These are phyloP conservation scores for Fusarium nanum DNA, from an alignment of 2,329 filamentous ascomycete genomes.

Conservation along the genomic window DNA sequence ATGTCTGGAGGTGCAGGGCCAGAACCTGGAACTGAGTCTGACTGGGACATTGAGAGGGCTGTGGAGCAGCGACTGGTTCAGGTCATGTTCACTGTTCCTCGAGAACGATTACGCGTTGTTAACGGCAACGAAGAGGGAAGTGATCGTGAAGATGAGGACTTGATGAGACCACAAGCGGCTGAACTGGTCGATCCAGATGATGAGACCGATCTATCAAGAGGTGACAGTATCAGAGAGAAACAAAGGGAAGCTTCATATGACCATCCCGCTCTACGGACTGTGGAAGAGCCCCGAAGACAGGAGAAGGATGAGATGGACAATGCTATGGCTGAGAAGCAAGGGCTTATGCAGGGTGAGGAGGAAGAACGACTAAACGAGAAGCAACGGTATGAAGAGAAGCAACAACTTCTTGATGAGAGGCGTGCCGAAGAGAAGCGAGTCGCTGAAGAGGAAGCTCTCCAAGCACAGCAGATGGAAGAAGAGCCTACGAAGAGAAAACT, in stretches of 20 bases:
- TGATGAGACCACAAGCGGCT: slow-evolving; percentile 50
- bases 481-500: slow-evolving; percentile 8
- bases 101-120: slow-evolving; percentile 86
- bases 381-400: slow-evolving; percentile 6
- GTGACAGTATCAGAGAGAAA: slow-evolving; percentile 28
- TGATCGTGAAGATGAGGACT: slow-evolving; percentile 46
- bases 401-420: slow-evolving; percentile 2
- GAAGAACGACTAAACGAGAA: slow-evolving; percentile 6
- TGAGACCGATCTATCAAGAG: slow-evolving; percentile 37
- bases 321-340: slow-evolving; percentile 28
- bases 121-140: slow-evolving; percentile 72
- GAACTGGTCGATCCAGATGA: slow-evolving; percentile 57
- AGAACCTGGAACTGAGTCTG: slow-evolving; percentile 64
- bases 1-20: slow-evolving; percentile 48
- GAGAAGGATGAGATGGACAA: slow-evolving; percentile 14
- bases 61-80: slow-evolving; percentile 79
- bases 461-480: neutral
- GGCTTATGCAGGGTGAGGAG: slow-evolving; percentile 8
- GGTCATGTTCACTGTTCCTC: slow-evolving; percentile 94
- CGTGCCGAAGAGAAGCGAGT: slow-evolving; percentile 10
- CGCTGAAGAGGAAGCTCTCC: slow-evolving; percentile 4
- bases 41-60: slow-evolving; percentile 82
- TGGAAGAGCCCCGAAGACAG: slow-evolving; percentile 2
- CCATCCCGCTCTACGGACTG: neutral
- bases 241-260: neutral